Conservation (phyloP, 805 yeast species). For the Ogataea paradorogensis region DNA sequence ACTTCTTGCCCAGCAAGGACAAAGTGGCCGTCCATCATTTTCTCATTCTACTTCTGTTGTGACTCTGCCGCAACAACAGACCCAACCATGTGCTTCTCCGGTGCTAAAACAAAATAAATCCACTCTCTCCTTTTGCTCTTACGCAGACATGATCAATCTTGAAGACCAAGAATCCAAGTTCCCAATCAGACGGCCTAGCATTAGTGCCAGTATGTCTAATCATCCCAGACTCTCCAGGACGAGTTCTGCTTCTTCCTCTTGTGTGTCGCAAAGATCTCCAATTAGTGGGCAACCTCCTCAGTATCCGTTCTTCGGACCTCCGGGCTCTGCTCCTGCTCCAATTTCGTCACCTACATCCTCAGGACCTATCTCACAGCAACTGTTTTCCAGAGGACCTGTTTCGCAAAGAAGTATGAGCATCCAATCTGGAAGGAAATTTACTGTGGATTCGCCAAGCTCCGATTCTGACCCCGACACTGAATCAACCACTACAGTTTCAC, state of each 20-base stretch:
- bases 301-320: conserved; percentile 16
- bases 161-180: conserved; percentile 48
- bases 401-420: conserved; percentile 19
- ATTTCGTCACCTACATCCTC: conserved; percentile 5
- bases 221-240: conserved; percentile 28
- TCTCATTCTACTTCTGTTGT: conserved; percentile 12
- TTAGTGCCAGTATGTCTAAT: conserved; percentile 41
- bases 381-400: conserved; percentile 16
- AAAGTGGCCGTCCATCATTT: conserved; percentile 14
- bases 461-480: conserved; percentile 21
- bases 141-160: conserved; percentile 73
- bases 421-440: conserved; percentile 25
- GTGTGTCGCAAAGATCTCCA: conserved; percentile 24
- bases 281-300: conserved; percentile 8
- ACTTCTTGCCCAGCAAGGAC: conserved; percentile 16
- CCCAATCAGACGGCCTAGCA: conserved; percentile 57
- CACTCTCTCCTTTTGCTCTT: conserved; percentile 59
- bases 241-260: conserved; percentile 22
- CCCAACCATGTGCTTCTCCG: conserved; percentile 27
- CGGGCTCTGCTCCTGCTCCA: conserved; percentile 11
- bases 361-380: conserved; percentile 16
- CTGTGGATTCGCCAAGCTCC: conserved; percentile 26
- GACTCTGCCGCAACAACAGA: conserved; percentile 10
- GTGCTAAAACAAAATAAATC: conserved; percentile 29
- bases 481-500: conserved; percentile 10